A percentile compares a stretch with the other conserved stretches of the same genome.
Evolutionary conservation across 805 yeast species (phyloP).

Genomic region (Sugiyamaella valdiviana): DNA sequence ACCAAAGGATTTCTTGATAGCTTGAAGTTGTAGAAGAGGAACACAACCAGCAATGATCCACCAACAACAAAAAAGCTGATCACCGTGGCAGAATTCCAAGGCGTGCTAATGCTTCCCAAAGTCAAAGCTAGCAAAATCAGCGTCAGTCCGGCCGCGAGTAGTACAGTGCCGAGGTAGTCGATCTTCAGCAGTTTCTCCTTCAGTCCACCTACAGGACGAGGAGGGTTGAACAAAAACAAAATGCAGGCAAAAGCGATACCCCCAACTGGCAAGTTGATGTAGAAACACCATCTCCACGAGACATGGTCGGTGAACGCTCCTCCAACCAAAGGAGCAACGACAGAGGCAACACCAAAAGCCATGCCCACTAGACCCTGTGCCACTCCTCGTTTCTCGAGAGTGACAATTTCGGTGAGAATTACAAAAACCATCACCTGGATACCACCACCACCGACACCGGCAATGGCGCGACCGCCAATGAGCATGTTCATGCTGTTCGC

Average conservation of each 20-base stretch:
- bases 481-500: constrained; percentile 52
- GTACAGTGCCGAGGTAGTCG: constrained; percentile 46
- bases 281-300: constrained; percentile 75
- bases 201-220: constrained; percentile 37
- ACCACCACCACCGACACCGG: constrained; percentile 70
- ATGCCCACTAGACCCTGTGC: constrained; percentile 23
- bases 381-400: constrained; percentile 33
- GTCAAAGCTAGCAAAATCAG: constrained; percentile 12
- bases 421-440: constrained; percentile 52
- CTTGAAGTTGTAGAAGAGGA: constrained; percentile 29
- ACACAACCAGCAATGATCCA: constrained; percentile 35
- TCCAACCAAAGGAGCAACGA: constrained; percentile 55
- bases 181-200: constrained; percentile 36
- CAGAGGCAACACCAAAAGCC: constrained; percentile 27
- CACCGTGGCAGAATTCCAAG: constrained; percentile 12
- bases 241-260: constrained; percentile 42
- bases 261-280: constrained; percentile 60
- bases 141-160: constrained; percentile 29
- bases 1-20: constrained; percentile 36
- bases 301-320: constrained; percentile 55
- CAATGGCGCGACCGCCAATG: constrained; percentile 64
- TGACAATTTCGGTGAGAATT: constrained; percentile 51
- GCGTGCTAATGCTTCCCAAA: constrained; percentile 9
- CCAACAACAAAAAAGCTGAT: constrained; percentile 31
- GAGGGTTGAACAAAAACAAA: constrained; percentile 42